These are phyloP conservation scores for Candida koratica DNA, from an alignment of 805 yeast species.

Conservation along the genomic window DNA sequence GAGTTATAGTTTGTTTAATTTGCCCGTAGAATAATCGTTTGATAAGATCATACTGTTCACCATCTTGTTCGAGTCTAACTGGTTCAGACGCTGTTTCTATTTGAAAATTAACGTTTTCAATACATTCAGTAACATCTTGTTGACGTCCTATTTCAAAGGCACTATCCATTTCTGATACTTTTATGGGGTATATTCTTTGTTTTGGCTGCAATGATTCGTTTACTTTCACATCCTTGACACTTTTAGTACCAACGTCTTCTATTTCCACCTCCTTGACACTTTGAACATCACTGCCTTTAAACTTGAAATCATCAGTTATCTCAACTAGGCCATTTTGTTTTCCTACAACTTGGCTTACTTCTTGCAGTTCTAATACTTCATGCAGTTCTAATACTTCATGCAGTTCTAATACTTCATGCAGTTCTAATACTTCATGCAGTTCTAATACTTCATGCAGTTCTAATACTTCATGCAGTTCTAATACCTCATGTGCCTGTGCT, in stretches of 20 bases:
- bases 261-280: neutral
- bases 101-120: constrained; percentile 88
- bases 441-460: neutral
- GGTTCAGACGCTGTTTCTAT: constrained; percentile 85
- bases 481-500: neutral
- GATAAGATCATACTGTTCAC: constrained; percentile 79
- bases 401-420: constrained; percentile 4
- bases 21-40: constrained; percentile 82
- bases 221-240: too few species aligned
- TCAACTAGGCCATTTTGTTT: neutral
- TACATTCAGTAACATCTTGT: constrained; percentile 97
- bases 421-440: neutral
- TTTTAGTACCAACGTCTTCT: constrained; percentile 1
- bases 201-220: too few species aligned
- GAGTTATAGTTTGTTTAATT: constrained; percentile 70
- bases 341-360: neutral
- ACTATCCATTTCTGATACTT: constrained; percentile 64
- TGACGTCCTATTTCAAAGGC: constrained; percentile 83
- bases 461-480: constrained; percentile 4
- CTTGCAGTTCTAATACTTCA: neutral
- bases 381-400: neutral
- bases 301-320: neutral
- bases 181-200: constrained; percentile 30
- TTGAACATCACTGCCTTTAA: neutral
- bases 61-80: constrained; percentile 52